These are phyloP conservation scores for Angophora floribunda DNA, from an alignment of 345 rosid genomes.

Conservation along the genomic window DNA sequence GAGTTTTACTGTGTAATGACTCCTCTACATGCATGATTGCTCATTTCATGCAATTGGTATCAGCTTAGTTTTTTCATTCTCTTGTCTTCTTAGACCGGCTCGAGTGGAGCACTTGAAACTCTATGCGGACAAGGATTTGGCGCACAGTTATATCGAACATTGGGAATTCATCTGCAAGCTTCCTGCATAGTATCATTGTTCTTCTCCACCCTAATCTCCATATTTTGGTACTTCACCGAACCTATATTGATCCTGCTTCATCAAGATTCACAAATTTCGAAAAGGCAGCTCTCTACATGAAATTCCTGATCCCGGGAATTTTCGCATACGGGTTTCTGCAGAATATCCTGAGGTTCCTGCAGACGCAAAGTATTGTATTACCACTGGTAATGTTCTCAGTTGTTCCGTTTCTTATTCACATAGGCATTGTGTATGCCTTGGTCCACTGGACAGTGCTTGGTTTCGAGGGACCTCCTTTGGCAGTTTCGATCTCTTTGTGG, in stretches of 20 bases:
- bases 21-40: background rate
- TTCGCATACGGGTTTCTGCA: constrained; percentile 59
- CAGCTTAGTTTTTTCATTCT: background rate
- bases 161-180: constrained; percentile 71
- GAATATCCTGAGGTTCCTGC: constrained; percentile 65
- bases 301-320: constrained; percentile 52
- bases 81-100: constrained; percentile 25
- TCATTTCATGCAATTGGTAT: background rate
- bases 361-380: constrained; percentile 54
- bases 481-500: constrained; percentile 66
- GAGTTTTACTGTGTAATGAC: background rate
- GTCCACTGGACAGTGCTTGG: constrained; percentile 34
- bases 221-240: constrained; percentile 54
- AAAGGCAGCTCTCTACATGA: constrained; percentile 49
- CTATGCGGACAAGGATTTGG: constrained; percentile 90
- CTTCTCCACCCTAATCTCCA: constrained; percentile 39
- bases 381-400: constrained; percentile 35
- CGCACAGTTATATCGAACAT: constrained; percentile 45
- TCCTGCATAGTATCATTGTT: constrained; percentile 51
- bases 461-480: constrained; percentile 58
- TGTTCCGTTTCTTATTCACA: constrained; percentile 35
- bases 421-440: constrained; percentile 31
- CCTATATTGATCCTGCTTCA: constrained; percentile 31
- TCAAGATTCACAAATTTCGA: constrained; percentile 50
- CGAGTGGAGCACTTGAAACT: constrained; percentile 83